phyloP scores from a whole-genome alignment of 2,329 filamentous ascomycete genomes.

The Aspergillus sp. region DNA sequence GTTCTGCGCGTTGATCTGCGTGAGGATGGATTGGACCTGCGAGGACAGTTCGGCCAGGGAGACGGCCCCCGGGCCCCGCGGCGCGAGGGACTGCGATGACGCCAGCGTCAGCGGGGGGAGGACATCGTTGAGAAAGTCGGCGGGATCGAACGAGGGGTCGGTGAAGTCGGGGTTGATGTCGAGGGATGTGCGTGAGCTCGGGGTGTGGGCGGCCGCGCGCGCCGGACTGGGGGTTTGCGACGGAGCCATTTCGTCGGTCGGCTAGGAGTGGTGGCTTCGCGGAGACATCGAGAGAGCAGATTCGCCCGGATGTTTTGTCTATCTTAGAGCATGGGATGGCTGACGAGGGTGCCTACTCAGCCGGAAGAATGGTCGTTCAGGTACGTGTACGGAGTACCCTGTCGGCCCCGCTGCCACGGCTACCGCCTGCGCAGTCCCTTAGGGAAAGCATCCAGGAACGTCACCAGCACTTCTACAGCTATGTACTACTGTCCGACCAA shows the following conservation, averaged over 20 bases:
- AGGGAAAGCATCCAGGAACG: too few relatives aligned
- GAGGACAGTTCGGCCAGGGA: slow-evolving; percentile 74
- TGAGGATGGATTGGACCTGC: slow-evolving; percentile 79
- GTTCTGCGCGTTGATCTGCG: slow-evolving; percentile 85
- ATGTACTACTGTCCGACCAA: too few relatives aligned
- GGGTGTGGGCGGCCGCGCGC: slow-evolving; percentile 14
- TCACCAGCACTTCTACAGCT: too few relatives aligned
- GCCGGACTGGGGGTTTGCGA: slow-evolving; percentile 26
- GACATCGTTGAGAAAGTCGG: slow-evolving; percentile 77
- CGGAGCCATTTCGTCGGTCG: slow-evolving; percentile 8
- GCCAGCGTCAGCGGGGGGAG: slow-evolving; percentile 66
- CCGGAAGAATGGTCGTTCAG: too few relatives aligned
- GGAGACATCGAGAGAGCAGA: slow-evolving; percentile 4
- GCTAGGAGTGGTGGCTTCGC: too few relatives aligned
- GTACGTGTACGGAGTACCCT: too few relatives aligned
- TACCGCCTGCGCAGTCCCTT: too few relatives aligned
- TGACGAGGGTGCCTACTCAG: neutral
- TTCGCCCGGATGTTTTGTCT: slow-evolving; percentile 4
- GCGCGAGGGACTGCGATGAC: slow-evolving; percentile 34
- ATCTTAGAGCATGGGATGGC: slow-evolving; percentile 10
- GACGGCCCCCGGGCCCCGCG: slow-evolving; percentile 46
- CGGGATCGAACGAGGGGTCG: slow-evolving; percentile 73
- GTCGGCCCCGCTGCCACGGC: too few relatives aligned
- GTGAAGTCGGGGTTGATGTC: slow-evolving; percentile 70
- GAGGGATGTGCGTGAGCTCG: slow-evolving; percentile 32